Evolutionary conservation across 2,329 filamentous ascomycete genomes (phyloP), one percentile per base, ranked within the genome.

Genomic region (Huntiella moniliformis): DNA sequence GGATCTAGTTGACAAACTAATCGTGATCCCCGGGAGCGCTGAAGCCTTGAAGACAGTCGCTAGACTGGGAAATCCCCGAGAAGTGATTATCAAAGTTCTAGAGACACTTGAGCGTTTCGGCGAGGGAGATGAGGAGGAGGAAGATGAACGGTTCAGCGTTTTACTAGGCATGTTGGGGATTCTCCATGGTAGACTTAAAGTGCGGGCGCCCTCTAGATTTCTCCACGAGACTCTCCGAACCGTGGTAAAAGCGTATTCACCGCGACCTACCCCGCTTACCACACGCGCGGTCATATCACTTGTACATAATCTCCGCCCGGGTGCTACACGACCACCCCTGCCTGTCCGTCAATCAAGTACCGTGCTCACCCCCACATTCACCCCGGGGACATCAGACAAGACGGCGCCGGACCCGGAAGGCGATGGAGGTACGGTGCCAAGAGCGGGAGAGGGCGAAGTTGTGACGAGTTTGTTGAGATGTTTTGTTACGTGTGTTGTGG

Each of bases 81-180:
- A 91, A 60, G 80, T 86, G 39, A 79, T 88, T 49, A 66, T 91
- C 54, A 87, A 87, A 57, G 75, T 85, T 28, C 77, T 83, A 18
- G 82, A 87, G 58, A 73, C 74, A 11, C 64, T 91, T 50, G 73
- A 80, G 44, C 68, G 73, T 40, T 58, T 61, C 4, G 58, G 61
- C 38, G 56, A 58, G 34, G 62, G 66, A n/a, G 62, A 67, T 18
- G 16, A 28, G 7, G 5, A 18, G 4, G 38, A 45, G 5, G 22
- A 34, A 10, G 60, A 62, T 6, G 62, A 62, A 39, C 39, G 52
- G 47, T 86, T 86, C 57, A 73, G 81, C 52, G 70, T 73, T 4
- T 64, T 88, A 3, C 67, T 86, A 31, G 74, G 74, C 40, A 76
- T 87, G 66, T 68, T 91, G 10, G 70, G 74, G 31, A 79, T 82